A percentile compares a stretch with the other conserved stretches of the same genome.
These are phyloP conservation scores for Trichoderma afroharzianum DNA, from an alignment of 2,329 filamentous ascomycete genomes.

Conservation along the genomic window DNA sequence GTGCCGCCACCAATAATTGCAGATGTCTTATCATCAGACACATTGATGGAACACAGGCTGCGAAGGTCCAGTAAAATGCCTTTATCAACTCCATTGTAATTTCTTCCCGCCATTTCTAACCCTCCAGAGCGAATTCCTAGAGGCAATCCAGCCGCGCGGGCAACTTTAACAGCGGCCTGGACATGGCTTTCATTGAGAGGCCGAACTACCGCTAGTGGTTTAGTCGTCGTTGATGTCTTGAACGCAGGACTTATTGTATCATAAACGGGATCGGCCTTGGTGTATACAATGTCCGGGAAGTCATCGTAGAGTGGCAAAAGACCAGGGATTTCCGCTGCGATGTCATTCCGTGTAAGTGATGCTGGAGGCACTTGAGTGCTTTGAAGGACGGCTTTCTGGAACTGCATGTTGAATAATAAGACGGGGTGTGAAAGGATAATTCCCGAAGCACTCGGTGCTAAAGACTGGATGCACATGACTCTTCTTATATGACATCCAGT, in stretches of 20 bases:
- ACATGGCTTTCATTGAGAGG: not conserved
- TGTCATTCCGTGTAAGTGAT: not conserved
- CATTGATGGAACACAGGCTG: not conserved
- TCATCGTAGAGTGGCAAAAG: not conserved
- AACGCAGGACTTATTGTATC: not conserved
- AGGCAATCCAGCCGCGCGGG: not conserved
- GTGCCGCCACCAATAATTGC: not conserved
- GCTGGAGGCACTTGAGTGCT: not conserved
- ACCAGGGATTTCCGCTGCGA: not conserved
- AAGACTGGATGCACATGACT: not conserved
- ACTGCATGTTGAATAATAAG: not conserved
- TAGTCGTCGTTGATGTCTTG: not conserved
- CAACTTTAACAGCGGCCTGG: not conserved
- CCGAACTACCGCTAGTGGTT: not conserved
- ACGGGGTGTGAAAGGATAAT: not conserved
- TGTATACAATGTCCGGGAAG: not conserved
- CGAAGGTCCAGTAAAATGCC: not conserved
- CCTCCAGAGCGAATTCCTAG: not conserved
- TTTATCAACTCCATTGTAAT: not conserved
- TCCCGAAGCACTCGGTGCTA: not conserved
- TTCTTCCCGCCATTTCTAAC: not conserved
- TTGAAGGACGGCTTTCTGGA: not conserved
- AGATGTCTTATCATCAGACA: not conserved
- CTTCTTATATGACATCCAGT: not conserved
- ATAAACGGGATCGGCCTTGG: not conserved